A percentile compares a stretch with the other conserved stretches of the same genome.
phyloP scores from a whole-genome alignment of 1,284 basidiomycete species.

The Vanrija pseudolonga region DNA sequence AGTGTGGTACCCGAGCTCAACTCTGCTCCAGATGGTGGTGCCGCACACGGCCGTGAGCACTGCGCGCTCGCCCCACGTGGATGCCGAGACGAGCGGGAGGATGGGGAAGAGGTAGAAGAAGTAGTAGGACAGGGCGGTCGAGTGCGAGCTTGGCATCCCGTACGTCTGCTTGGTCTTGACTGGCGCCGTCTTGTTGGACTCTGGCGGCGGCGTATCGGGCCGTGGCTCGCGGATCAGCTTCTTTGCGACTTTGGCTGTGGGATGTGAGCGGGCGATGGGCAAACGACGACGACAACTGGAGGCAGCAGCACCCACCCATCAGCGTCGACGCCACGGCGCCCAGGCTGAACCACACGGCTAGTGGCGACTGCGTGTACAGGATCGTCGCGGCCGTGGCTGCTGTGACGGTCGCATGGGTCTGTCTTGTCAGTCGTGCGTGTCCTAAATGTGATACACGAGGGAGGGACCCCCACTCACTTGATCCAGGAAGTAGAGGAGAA shows the following conservation, averaged over 20 bases:
- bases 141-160: constrained; percentile 87
- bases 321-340: constrained; percentile 63
- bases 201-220: constrained; percentile 52
- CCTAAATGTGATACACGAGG: too few species aligned
- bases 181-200: constrained; percentile 6
- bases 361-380: constrained; percentile 65
- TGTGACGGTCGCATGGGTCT: constrained; percentile 58
- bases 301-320: constrained; percentile 25
- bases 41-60: constrained; percentile 10
- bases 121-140: constrained; percentile 69
- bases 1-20: constrained; percentile 79
- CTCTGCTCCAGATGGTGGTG: constrained; percentile 63
- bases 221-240: constrained; percentile 65
- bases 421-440: too few species aligned
- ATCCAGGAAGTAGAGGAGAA: constrained; percentile 38
- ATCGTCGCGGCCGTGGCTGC: constrained; percentile 57
- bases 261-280: not conserved
- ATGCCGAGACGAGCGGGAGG: constrained; percentile 56
- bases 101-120: constrained; percentile 62
- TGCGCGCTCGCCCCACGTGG: constrained; percentile 51
- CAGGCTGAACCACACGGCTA: constrained; percentile 62
- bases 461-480: constrained; percentile 26
- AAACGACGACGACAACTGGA: not conserved
- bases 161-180: constrained; percentile 38
- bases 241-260: constrained; percentile 66